Evolutionary conservation across 2,329 filamentous ascomycete genomes (phyloP).

Genomic region (Dendrostoma leiphaemia): DNA sequence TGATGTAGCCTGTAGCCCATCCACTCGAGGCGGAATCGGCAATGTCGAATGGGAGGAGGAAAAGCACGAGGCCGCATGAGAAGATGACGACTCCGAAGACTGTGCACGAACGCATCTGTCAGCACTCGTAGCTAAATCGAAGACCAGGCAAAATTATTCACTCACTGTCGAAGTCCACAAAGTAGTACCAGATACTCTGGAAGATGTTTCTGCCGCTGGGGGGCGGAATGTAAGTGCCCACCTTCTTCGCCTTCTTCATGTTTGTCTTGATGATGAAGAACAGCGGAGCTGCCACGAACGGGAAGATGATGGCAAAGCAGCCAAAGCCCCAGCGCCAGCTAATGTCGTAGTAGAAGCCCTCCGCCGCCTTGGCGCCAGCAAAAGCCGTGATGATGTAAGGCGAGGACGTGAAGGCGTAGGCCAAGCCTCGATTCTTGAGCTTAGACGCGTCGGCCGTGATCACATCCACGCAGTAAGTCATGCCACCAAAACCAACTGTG

Average conservation of each 20-base stretch:
- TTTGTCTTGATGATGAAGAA: slow-evolving; percentile 55
- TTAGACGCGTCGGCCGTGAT: slow-evolving; percentile 64
- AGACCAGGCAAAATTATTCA: too few species aligned
- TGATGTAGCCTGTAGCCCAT: slow-evolving; percentile 53
- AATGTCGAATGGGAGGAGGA: slow-evolving; percentile 65
- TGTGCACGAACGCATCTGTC: slow-evolving; percentile 9
- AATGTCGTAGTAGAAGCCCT: slow-evolving; percentile 46
- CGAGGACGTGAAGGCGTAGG: slow-evolving; percentile 59
- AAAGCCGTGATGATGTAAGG: slow-evolving; percentile 65
- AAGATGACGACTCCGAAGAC: slow-evolving; percentile 56
- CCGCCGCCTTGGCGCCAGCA: slow-evolving; percentile 54
- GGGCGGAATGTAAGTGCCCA: slow-evolving; percentile 38
- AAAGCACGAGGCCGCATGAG: slow-evolving; percentile 54
- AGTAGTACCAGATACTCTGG: slow-evolving; percentile 49
- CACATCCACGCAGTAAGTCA: slow-evolving; percentile 59
- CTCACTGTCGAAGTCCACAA: slow-evolving; percentile 56
- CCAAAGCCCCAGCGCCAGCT: slow-evolving; percentile 65
- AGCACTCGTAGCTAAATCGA: too few species aligned
- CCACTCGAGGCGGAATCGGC: slow-evolving; percentile 43
- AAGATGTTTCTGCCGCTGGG: slow-evolving; percentile 41
- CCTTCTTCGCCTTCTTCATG: slow-evolving; percentile 53
- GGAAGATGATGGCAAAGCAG: slow-evolving; percentile 57
- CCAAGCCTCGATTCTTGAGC: slow-evolving; percentile 61
- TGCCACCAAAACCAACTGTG: slow-evolving; percentile 55
- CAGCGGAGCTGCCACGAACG: slow-evolving; percentile 56